These are phyloP conservation scores for Coelastrella sp. DNA, from an alignment of 139 green algal genomes.

Conservation along the genomic window DNA sequence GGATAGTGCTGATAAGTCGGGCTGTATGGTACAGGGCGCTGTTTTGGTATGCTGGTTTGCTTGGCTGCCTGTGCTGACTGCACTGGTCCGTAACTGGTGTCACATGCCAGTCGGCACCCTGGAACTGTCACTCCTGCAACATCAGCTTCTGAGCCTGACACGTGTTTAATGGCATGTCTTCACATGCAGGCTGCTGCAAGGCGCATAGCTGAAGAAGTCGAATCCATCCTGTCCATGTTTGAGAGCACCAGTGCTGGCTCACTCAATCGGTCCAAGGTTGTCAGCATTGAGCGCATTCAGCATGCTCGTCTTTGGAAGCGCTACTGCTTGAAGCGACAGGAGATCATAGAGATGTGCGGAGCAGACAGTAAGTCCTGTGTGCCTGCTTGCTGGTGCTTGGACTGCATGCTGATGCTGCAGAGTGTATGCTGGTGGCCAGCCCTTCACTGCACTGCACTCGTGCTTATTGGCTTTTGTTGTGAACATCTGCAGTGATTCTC, in stretches of 20 bases:
- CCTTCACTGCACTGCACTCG: too few relatives aligned
- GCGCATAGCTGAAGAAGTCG: neutral
- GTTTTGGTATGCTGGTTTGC: too few relatives aligned
- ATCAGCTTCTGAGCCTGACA: neutral
- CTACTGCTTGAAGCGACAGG: slow-evolving; percentile 7
- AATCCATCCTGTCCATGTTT: slow-evolving; percentile 13
- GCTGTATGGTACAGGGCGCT: too few relatives aligned
- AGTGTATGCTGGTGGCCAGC: too few relatives aligned
- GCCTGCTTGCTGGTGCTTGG: neutral
- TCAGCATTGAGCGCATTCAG: slow-evolving; percentile 28
- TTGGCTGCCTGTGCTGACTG: too few relatives aligned
- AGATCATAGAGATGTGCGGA: slow-evolving; percentile 5
- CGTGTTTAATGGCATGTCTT: too few relatives aligned
- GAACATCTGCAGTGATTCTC: too few relatives aligned
- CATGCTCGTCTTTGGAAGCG: slow-evolving; percentile 35
- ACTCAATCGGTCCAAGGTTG: neutral
- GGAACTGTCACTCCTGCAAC: neutral
- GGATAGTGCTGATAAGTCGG: too few relatives aligned
- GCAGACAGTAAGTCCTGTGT: neutral
- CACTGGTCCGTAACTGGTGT: too few relatives aligned
- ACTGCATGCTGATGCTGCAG: neutral
- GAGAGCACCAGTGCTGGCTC: neutral
- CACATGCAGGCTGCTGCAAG: neutral
- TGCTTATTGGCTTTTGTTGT: too few relatives aligned
- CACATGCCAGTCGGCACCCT: too few relatives aligned